A percentile compares a stretch with the other conserved stretches of the same genome.
phyloP scores from a whole-genome alignment of 192 early-diverging fungal species.

The Paraglomus brasilianum region DNA sequence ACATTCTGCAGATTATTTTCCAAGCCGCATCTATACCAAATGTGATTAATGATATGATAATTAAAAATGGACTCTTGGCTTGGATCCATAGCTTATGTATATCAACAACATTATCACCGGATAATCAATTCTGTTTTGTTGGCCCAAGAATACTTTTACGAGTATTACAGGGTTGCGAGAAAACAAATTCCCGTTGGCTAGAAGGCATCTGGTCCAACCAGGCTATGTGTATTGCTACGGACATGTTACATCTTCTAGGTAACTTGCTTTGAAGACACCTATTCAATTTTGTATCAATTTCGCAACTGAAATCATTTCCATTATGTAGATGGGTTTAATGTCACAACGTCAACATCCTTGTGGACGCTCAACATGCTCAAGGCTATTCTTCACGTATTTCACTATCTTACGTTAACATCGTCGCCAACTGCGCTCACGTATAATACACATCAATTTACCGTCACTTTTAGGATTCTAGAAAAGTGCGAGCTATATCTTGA shows the following conservation, averaged over 20 bases:
- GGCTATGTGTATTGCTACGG: conserved; percentile 36
- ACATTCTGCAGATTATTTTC: conserved; percentile 48
- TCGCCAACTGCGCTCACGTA: background rate
- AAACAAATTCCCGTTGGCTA: conserved; percentile 37
- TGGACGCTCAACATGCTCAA: conserved; percentile 21
- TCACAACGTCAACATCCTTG: background rate
- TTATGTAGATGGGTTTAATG: background rate
- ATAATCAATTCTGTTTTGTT: conserved; percentile 39
- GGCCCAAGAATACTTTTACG: conserved; percentile 39
- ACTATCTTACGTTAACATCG: conserved; percentile 26
- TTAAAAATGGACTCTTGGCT: conserved; percentile 56
- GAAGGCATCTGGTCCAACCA: conserved; percentile 38
- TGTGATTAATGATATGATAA: conserved; percentile 56
- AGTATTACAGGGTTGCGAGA: conserved; percentile 37
- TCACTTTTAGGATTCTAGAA: conserved; percentile 11
- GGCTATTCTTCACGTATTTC: conserved; percentile 6
- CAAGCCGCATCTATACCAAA: conserved; percentile 53
- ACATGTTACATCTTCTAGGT: conserved; percentile 37
- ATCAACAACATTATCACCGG: background rate
- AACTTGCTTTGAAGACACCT: background rate
- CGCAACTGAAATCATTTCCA: background rate
- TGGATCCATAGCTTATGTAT: conserved; percentile 49
- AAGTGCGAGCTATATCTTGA: conserved; percentile 12
- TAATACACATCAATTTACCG: background rate
- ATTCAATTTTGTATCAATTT: background rate